A percentile compares a stretch with the other conserved stretches of the same genome.
phyloP scores from a whole-genome alignment of 139 green algal species.

The Chlamydomonas sp. region DNA sequence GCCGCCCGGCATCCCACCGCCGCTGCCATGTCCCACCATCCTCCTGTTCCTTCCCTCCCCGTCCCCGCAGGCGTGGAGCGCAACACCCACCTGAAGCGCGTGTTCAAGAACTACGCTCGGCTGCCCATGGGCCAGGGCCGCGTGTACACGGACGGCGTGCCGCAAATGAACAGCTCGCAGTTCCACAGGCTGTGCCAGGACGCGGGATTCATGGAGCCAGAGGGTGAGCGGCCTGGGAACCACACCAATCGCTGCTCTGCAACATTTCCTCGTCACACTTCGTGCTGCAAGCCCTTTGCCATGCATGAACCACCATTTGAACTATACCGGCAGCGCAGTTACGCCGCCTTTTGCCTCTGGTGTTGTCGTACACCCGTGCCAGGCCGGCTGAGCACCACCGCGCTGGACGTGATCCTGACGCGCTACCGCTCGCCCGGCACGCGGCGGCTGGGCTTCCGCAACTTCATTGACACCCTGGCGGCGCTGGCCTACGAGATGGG shows the following conservation, averaged over 20 bases:
- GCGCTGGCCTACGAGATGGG: constrained; percentile 60
- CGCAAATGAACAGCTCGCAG: constrained; percentile 65
- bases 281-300: too few relatives aligned
- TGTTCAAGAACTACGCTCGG: constrained; percentile 68
- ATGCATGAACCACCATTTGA: neutral
- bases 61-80: constrained; percentile 43
- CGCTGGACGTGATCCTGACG: constrained; percentile 63
- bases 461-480: constrained; percentile 50
- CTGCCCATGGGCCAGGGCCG: constrained; percentile 55
- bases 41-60: too few relatives aligned
- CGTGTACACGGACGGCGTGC: constrained; percentile 51
- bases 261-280: too few relatives aligned
- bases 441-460: constrained; percentile 55
- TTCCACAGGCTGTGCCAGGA: constrained; percentile 65
- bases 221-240: constrained; percentile 36
- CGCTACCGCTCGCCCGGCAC: constrained; percentile 49
- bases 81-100: constrained; percentile 54
- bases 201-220: constrained; percentile 65
- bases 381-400: constrained; percentile 59
- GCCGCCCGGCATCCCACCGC: too few relatives aligned
- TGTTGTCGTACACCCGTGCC: neutral
- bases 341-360: neutral
- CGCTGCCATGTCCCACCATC: too few relatives aligned
- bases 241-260: too few relatives aligned
- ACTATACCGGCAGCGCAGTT: neutral